Evolutionary conservation across 768 basidiomycete genomes (phyloP).

Genomic region (Mycena pura): DNA sequence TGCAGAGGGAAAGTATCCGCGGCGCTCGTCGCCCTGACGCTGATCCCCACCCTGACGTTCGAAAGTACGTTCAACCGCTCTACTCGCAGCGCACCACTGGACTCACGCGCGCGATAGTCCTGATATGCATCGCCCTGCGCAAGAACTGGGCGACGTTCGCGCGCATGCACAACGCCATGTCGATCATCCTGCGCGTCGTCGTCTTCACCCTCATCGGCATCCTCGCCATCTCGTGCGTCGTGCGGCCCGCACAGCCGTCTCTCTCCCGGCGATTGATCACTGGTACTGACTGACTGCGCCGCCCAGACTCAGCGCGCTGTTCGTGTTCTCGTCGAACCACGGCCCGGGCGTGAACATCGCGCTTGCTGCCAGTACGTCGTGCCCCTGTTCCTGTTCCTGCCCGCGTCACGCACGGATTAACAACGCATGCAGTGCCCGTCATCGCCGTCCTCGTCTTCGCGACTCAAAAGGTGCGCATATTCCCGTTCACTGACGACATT

Average conservation of each 20-base stretch:
- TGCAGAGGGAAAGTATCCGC: conserved; percentile 31
- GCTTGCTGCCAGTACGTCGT: conserved; percentile 26
- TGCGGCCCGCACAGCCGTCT: conserved; percentile 10
- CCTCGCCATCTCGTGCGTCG: conserved; percentile 32
- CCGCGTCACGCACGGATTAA: no score
- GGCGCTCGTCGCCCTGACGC: conserved; percentile 17
- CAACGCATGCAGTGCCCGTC: conserved; percentile 25
- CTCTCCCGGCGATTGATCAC: neutral
- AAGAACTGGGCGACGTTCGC: conserved; percentile 30
- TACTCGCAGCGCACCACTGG: neutral
- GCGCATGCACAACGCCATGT: conserved; percentile 22
- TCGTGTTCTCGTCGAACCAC: conserved; percentile 31
- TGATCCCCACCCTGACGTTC: conserved; percentile 28
- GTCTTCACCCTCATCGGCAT: conserved; percentile 31
- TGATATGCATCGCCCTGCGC: conserved; percentile 29
- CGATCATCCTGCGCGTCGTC: conserved; percentile 32
- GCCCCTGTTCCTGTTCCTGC: no score
- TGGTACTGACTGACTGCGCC: neutral
- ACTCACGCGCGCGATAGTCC: conserved; percentile 4
- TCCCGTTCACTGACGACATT: neutral
- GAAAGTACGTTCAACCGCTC: conserved; percentile 19
- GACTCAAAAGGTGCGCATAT: conserved; percentile 25
- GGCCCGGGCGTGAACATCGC: conserved; percentile 31
- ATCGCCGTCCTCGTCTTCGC: conserved; percentile 33
- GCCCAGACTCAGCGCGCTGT: conserved; percentile 30